Percentiles rank a stretch among this genome's conserved stretches.
Evolutionary conservation across 495 filamentous ascomycete species (phyloP).

Genomic region (Peziza echinospora): DNA sequence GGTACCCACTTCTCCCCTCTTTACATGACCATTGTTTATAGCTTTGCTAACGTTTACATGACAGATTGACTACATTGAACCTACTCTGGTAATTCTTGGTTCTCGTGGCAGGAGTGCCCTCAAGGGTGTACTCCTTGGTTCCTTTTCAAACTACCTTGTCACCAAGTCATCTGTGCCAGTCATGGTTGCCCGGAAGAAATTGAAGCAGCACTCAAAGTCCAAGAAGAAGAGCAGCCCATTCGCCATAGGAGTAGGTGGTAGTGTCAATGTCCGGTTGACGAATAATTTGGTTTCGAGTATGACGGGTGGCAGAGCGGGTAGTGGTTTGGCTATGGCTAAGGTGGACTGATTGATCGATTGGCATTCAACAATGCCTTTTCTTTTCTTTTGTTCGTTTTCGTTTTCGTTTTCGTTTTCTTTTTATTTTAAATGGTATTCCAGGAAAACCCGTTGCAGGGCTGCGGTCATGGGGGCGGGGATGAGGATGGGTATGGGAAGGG

Average conservation of each 20-base stretch:
- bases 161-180: slow-evolving; percentile 91
- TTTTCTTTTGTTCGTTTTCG: no score
- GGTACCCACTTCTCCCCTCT: slow-evolving; percentile 21
- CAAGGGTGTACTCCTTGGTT: slow-evolving; percentile 84
- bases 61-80: slow-evolving; percentile 70
- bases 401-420: no score
- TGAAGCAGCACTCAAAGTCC: slow-evolving; percentile 45
- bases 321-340: slow-evolving; percentile 29
- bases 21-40: no score
- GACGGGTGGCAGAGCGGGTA: slow-evolving; percentile 9
- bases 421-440: no score
- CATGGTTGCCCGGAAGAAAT: slow-evolving; percentile 69
- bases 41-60: no score
- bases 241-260: background rate
- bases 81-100: slow-evolving; percentile 83
- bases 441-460: background rate
- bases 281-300: slow-evolving; percentile 32
- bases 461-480: background rate
- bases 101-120: slow-evolving; percentile 73
- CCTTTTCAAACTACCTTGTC: slow-evolving; percentile 85
- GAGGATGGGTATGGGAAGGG: background rate
- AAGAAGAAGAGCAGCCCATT: slow-evolving; percentile 11
- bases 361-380: background rate
- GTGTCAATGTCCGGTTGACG: slow-evolving; percentile 26
- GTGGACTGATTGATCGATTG: slow-evolving; percentile 24